phyloP scores from a whole-genome alignment of 805 yeast species.

The Wickerhamomyces subpelliculosus region DNA sequence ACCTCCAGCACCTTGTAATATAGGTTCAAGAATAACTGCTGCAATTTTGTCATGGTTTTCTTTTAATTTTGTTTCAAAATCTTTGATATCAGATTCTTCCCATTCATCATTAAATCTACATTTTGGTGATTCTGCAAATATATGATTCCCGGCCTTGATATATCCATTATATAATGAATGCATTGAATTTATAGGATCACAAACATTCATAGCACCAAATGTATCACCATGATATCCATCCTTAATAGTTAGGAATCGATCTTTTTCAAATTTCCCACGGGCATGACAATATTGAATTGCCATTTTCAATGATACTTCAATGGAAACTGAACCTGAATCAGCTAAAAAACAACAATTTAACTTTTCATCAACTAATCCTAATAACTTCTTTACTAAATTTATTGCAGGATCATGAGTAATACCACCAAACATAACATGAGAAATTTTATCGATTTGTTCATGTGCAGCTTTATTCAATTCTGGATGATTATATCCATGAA shows the following conservation, averaged over 20 bases:
- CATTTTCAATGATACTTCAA: constrained; percentile 33
- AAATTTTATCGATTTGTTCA: constrained; percentile 23
- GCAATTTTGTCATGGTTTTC: constrained; percentile 25
- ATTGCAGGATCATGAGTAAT: constrained; percentile 25
- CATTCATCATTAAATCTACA: constrained; percentile 5
- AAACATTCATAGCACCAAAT: constrained; percentile 31
- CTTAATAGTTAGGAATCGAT: constrained; percentile 24
- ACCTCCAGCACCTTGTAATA: constrained; percentile 33
- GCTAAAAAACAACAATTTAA: constrained; percentile 18
- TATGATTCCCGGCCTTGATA: constrained; percentile 18
- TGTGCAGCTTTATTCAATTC: constrained; percentile 24
- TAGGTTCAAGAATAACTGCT: constrained; percentile 28
- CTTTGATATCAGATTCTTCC: constrained; percentile 18
- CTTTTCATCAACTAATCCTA: constrained; percentile 22
- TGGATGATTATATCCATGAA: constrained; percentile 25
- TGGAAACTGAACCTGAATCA: constrained; percentile 27
- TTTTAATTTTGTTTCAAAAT: constrained; percentile 21
- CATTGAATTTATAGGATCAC: constrained; percentile 25
- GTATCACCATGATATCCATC: constrained; percentile 33
- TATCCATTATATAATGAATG: constrained; percentile 24
- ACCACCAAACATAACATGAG: constrained; percentile 25
- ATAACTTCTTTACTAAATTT: constrained; percentile 21
- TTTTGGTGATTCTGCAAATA: constrained; percentile 21
- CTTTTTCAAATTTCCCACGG: constrained; percentile 17
- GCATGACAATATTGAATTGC: constrained; percentile 26